These are phyloP conservation scores for Tetracentron sinense DNA, from an alignment of 164 flowering plant species.

Conservation along the genomic window DNA sequence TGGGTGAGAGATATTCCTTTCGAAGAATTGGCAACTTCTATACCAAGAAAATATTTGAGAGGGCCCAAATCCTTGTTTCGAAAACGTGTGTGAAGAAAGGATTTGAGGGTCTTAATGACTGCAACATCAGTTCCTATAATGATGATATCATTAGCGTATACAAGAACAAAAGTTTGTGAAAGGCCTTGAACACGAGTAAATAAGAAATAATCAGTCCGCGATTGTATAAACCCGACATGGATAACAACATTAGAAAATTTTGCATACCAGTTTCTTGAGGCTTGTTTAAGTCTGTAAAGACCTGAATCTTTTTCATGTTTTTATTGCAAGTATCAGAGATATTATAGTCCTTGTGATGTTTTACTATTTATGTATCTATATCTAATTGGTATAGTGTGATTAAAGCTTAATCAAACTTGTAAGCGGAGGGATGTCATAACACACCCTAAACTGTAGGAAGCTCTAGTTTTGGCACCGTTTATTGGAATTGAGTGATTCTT, in stretches of 20 bases:
- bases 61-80: too few species aligned
- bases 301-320: too few species aligned
- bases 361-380: too few species aligned
- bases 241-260: background rate
- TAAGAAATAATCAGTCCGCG: background rate
- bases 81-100: too few species aligned
- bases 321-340: too few species aligned
- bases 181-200: background rate
- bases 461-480: too few species aligned
- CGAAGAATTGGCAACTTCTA: background rate
- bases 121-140: background rate
- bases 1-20: background rate
- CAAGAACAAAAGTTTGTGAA: background rate
- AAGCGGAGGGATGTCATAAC: too few species aligned
- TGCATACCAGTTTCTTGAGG: background rate
- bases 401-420: too few species aligned
- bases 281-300: constrained; percentile 5
- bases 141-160: background rate
- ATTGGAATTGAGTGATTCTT: too few species aligned
- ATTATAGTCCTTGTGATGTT: too few species aligned
- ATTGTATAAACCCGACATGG: background rate
- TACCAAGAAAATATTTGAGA: background rate
- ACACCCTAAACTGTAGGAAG: too few species aligned
- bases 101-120: background rate
- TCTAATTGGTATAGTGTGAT: too few species aligned